Base-by-base conservation (phyloP, 2,329 filamentous ascomycete species). In the Pyrenochaeta sp. region DNA sequence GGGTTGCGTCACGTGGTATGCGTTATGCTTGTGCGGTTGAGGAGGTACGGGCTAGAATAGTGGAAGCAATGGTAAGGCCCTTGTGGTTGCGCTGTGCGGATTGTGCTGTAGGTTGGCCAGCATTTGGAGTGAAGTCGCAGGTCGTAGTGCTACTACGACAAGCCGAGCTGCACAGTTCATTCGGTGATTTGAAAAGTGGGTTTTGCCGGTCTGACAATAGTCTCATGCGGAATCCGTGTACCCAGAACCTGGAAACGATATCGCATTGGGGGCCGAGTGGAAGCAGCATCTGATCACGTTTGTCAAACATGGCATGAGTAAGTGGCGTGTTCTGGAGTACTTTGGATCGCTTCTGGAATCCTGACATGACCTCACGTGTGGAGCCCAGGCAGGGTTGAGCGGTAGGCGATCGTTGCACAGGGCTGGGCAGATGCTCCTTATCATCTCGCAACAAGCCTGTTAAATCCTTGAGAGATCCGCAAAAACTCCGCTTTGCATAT, bases 221-320 rank as follows among this genome's bases (percentile, higher is more conserved):
- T 21, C 36, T 14, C 41, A 49, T 47, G 49, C 29, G 43, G 20
- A 42, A 36, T 23, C 50, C 50, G 50, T 48, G 50, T 44, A 48
- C 44, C 50, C 21, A 44, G 44, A 39, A 7, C 14, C 36, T 20
- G 36, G 36, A 12, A 20, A 14, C 21, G 35, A 37, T 17, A 17
- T 37, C 17, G 36, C 36, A 39, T 23, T 39, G 36, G 18, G 36
- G 18, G 36, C 36, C 36, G n/a, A n/a, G 14, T 39, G 9, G 36
- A 39, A 23, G 7, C 36, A 23, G 12, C n/a, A 20, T 20, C 10
- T 30, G 20, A 44, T 33, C 42, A 31, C 18, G 21, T 23, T 48
- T 33, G 45, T 47, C 32, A 15, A 32, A 40, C 33, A 27, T 29
- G 45, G 31, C 33, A 47, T 31, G 12, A 7, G 7, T 9, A 17